Evolutionary conservation across 2,329 filamentous ascomycete genomes (phyloP).

Genomic region (Shiraia sp.): DNA sequence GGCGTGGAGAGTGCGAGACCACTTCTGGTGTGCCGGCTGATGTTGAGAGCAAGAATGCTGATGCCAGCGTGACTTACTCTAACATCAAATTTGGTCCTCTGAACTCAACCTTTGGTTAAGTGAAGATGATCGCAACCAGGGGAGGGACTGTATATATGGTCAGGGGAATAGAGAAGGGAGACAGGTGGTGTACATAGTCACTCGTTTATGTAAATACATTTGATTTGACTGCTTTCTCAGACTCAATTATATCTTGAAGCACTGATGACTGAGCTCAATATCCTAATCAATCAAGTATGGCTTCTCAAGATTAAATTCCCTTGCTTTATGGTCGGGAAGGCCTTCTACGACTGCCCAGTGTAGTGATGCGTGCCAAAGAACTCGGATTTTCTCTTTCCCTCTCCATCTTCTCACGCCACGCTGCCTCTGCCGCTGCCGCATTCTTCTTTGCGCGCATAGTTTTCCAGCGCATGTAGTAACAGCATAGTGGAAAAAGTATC

Average conservation of each 20-base stretch:
- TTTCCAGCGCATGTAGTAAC: constrained; percentile 50
- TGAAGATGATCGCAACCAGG: neutral
- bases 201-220: constrained; percentile 1
- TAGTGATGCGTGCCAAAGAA: constrained; percentile 31
- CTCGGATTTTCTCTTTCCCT: constrained; percentile 31
- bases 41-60: constrained; percentile 23
- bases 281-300: too few species aligned
- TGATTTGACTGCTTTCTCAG: neutral
- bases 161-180: neutral
- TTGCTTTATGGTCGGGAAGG: too few species aligned
- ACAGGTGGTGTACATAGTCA: neutral
- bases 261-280: too few species aligned
- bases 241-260: too few species aligned
- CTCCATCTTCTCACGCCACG: constrained; percentile 34
- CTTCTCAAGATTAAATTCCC: too few species aligned
- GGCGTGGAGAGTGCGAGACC: constrained; percentile 33
- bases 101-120: constrained; percentile 30
- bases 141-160: neutral
- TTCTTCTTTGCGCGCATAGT: constrained; percentile 27
- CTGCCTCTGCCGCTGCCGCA: constrained; percentile 23
- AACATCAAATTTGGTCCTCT: constrained; percentile 39
- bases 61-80: constrained; percentile 29
- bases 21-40: constrained; percentile 35
- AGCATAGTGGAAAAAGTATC: constrained; percentile 55
- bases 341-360: constrained; percentile 10